These are phyloP conservation scores for Linnemannia elongata DNA, from an alignment of 192 early-diverging fungal genomes.

Conservation along the genomic window DNA sequence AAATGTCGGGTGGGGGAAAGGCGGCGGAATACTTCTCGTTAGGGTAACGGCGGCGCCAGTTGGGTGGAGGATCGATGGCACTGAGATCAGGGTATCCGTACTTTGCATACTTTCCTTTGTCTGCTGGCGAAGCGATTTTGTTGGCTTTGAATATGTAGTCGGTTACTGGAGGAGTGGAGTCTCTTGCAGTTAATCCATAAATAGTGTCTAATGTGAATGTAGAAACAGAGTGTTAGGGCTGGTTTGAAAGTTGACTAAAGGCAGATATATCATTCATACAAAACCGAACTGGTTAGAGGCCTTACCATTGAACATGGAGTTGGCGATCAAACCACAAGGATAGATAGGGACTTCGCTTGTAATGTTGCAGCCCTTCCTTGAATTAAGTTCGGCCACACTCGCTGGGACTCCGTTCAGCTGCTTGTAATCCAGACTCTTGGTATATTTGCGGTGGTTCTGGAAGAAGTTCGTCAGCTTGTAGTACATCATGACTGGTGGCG, in stretches of 20 bases:
- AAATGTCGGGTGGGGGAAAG: conserved; percentile 79
- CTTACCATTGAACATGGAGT: conserved; percentile 92
- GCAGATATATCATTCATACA: not conserved
- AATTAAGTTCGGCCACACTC: conserved; percentile 45
- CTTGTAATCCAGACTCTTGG: conserved; percentile 87
- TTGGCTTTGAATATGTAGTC: conserved; percentile 69
- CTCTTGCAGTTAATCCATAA: conserved; percentile 17
- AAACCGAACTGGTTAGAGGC: not conserved
- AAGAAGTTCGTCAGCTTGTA: conserved; percentile 97
- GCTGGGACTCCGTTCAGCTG: conserved; percentile 83
- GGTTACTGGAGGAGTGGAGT: not conserved
- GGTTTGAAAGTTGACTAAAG: not conserved
- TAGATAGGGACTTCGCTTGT: conserved; percentile 73
- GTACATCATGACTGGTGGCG: conserved; percentile 91
- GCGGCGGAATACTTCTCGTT: conserved; percentile 58
- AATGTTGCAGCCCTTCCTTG: conserved; percentile 74
- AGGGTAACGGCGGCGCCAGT: conserved; percentile 81
- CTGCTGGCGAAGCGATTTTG: conserved; percentile 91
- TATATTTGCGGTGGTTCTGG: conserved; percentile 98
- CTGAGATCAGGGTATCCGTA: conserved; percentile 72
- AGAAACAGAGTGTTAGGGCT: not conserved
- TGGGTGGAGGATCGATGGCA: conserved; percentile 81
- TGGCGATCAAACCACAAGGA: conserved; percentile 98
- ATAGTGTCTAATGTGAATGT: conserved; percentile 40
- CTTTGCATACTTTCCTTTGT: conserved; percentile 68